phyloP scores from a whole-genome alignment of 768 basidiomycete species.

The Xerocomellus chrysenteron region DNA sequence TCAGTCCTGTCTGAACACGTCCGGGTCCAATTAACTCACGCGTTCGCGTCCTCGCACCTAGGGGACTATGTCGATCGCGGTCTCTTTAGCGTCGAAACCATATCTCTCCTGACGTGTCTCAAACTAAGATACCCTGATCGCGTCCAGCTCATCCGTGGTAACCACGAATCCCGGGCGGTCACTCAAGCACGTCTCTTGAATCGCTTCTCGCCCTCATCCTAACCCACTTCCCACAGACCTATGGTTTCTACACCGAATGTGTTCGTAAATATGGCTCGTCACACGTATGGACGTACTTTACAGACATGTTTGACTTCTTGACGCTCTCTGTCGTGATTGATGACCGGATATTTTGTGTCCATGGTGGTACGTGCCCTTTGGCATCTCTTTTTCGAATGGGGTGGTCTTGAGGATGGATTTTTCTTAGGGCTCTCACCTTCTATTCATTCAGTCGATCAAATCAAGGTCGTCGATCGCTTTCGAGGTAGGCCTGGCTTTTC shows the following conservation, averaged over 20 bases:
- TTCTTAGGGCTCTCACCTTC: conserved; percentile 87
- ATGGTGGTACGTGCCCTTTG: conserved; percentile 67
- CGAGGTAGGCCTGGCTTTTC: conserved; percentile 57
- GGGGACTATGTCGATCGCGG: conserved; percentile 99
- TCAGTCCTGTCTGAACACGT: conserved; percentile 38
- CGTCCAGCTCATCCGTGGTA: conserved; percentile 94
- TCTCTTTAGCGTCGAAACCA: conserved; percentile 97
- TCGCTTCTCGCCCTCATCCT: conserved; percentile 8
- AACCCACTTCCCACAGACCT: conserved; percentile 59
- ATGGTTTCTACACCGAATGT: conserved; percentile 99
- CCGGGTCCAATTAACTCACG: conserved; percentile 1
- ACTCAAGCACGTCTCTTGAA: conserved; percentile 73
- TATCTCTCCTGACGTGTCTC: conserved; percentile 93
- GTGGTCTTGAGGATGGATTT: not conserved
- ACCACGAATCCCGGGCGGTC: conserved; percentile 96
- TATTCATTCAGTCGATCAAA: conserved; percentile 98
- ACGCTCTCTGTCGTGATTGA: conserved; percentile 98
- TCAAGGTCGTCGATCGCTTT: conserved; percentile 98
- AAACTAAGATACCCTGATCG: conserved; percentile 96
- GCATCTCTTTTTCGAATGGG: not conserved
- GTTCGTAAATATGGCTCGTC: conserved; percentile 95
- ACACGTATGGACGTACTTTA: conserved; percentile 98
- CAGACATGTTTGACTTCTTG: conserved; percentile 99
- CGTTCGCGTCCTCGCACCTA: conserved; percentile 31
- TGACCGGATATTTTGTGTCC: conserved; percentile 98